These are phyloP conservation scores for Fusarium protoensiforme DNA, from an alignment of 2,329 filamentous ascomycete genomes.

Conservation along the genomic window DNA sequence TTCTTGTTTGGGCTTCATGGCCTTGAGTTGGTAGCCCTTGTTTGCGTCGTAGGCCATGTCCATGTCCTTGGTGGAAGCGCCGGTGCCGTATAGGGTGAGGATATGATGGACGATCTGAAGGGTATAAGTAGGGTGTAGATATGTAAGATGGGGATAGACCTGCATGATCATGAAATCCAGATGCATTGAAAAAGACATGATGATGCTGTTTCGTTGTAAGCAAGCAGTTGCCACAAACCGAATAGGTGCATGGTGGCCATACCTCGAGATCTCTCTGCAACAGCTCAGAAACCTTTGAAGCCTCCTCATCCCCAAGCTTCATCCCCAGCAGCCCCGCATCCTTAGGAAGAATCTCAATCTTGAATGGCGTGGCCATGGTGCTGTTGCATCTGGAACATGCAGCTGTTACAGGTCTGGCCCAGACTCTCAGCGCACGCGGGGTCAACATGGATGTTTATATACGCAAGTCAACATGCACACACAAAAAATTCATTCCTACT, in stretches of 20 bases:
- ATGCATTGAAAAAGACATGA: slow-evolving; percentile 83
- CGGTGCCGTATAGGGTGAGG: slow-evolving; percentile 80
- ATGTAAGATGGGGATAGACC: slow-evolving; percentile 3
- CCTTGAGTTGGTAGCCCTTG: slow-evolving; percentile 71
- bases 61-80: slow-evolving; percentile 70
- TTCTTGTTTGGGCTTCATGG: slow-evolving; percentile 56
- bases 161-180: slow-evolving; percentile 85
- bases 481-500: neutral
- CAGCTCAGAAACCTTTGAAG: slow-evolving; percentile 71
- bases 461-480: neutral
- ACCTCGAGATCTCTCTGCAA: slow-evolving; percentile 80
- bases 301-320: slow-evolving; percentile 66
- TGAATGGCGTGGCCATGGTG: slow-evolving; percentile 59
- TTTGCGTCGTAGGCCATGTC: slow-evolving; percentile 74
- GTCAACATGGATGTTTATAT: slow-evolving; percentile 26
- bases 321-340: slow-evolving; percentile 62
- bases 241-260: neutral
- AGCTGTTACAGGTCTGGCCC: slow-evolving; percentile 14
- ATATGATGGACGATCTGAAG: slow-evolving; percentile 76
- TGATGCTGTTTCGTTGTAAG: slow-evolving; percentile 52
- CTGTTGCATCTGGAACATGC: slow-evolving; percentile 9
- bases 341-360: slow-evolving; percentile 58
- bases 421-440: slow-evolving; percentile 15
- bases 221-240: neutral
- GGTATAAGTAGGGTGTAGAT: neutral